Conservation (phyloP, 2,329 filamentous ascomycete species). For the Neofusicoccum parvum region DNA sequence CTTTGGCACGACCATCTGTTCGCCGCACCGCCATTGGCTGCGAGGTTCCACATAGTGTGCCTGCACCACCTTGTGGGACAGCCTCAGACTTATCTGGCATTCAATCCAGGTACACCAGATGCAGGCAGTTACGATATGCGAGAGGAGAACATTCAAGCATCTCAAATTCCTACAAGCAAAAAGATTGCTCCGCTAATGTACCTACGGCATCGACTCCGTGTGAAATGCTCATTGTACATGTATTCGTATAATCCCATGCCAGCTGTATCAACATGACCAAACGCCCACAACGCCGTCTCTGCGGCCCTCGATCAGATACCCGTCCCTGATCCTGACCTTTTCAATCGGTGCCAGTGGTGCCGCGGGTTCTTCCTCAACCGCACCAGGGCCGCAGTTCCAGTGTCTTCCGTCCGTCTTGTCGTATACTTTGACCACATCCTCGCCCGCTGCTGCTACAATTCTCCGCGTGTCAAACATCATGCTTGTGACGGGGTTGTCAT, state of each 20-base stretch:
- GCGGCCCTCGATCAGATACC: constrained; percentile 89
- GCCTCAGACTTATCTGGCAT: neutral
- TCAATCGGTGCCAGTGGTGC: constrained; percentile 65
- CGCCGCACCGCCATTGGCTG: neutral
- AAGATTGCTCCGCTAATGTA: constrained; percentile 3
- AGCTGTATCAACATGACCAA: constrained; percentile 58
- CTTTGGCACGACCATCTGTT: neutral
- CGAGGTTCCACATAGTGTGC: too few relatives aligned
- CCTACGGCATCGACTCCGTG: constrained; percentile 3
- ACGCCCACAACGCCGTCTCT: constrained; percentile 85
- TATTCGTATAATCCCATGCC: neutral
- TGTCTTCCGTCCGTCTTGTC: constrained; percentile 95
- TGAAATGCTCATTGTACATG: constrained; percentile 14
- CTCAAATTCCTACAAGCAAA: neutral
- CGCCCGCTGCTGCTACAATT: constrained; percentile 87
- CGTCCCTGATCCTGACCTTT: constrained; percentile 86
- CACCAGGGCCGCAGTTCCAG: constrained; percentile 92
- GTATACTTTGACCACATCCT: constrained; percentile 95
- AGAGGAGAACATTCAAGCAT: neutral
- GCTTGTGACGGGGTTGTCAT: constrained; percentile 85
- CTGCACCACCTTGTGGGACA: too few relatives aligned
- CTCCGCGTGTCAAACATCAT: constrained; percentile 96
- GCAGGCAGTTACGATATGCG: neutral
- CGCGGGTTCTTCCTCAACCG: constrained; percentile 65
- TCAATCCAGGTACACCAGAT: neutral